Base-by-base conservation (phyloP, 225 moss, liverwort and hornwort species). In the Straminergon stramineum region DNA sequence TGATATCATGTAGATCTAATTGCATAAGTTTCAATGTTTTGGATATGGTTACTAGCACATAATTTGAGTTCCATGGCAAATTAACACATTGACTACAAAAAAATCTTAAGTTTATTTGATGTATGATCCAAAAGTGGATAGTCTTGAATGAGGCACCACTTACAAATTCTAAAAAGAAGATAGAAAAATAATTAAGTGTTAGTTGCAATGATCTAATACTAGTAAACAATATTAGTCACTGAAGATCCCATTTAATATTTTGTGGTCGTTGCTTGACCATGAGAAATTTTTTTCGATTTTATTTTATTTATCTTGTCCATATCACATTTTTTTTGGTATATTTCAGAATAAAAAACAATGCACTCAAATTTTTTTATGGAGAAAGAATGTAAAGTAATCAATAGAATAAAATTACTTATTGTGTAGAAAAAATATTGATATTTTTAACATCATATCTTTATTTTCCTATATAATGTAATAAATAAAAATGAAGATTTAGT, bases 121-220 rank as follows among this genome's bases (percentile, higher is more conserved):
- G 5, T 71, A 71, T 73, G 16, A 43, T 27, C 1, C 2, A 26
- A 43, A 71, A 43, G 43, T 73, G 2, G 9, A 73, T 43, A 43
- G 43, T 43, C 27, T 73, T 73, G 5, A 43, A 15, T 15, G n/a
- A n/a, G n/a, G n/a, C 15, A 39, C 15, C 2, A 9, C 0, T 26
- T 9, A 26, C 15, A 0, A 5, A n/a, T 13, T n/a, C n/a, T n/a
- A n/a, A n/a, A n/a, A 7, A n/a, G n/a, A 39, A n/a, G 7, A 1
- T 23, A 39, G 7, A 39, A 69, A 69, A 69, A 69, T 13, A 22
- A n/a, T 39, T 4, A 37, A 67, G 7, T 12, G 1, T 8, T 64
- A 32, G 17, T 31, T 64, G 32, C 34, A 66, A 66, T 17, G 34
- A 66, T 66, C 7, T 4, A 68, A 70, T 70, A 39, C n/a, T n/a